Evolutionary conservation across 2,329 filamentous ascomycete species (phyloP).

Genomic region (Microascus cirrosus): DNA sequence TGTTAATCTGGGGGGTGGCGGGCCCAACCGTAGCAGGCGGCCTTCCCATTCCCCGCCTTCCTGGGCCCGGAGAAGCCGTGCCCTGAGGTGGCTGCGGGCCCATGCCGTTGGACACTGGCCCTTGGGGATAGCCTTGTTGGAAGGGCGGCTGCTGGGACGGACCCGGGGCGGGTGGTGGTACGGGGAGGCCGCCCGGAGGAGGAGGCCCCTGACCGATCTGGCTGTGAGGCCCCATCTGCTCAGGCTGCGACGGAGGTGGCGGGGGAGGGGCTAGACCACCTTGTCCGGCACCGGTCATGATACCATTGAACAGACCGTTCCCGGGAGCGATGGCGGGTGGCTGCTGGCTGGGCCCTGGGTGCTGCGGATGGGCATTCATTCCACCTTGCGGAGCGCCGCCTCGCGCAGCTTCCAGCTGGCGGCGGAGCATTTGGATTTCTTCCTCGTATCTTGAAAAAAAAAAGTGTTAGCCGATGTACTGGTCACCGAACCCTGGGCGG

Average conservation of each 20-base stretch:
- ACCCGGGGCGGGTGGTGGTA: conserved; percentile 45
- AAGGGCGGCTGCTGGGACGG: conserved; percentile 61
- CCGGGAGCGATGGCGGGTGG: conserved; percentile 85
- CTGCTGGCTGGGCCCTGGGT: conserved; percentile 70
- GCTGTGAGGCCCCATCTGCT: conserved; percentile 38
- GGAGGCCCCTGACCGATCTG: conserved; percentile 66
- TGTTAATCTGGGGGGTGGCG: conserved; percentile 86
- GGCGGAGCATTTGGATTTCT: conserved; percentile 73
- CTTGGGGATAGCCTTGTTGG: conserved; percentile 56
- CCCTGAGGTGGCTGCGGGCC: conserved; percentile 72
- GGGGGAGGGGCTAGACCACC: conserved; percentile 74
- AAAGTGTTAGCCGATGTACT: not conserved
- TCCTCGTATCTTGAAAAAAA: conserved; percentile 67
- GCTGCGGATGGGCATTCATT: conserved; percentile 60
- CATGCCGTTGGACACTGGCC: conserved; percentile 57
- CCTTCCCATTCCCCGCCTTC: conserved; percentile 59
- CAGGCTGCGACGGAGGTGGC: conserved; percentile 60
- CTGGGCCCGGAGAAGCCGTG: conserved; percentile 77
- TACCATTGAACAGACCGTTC: conserved; percentile 86
- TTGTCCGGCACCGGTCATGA: conserved; percentile 84
- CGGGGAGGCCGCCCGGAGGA: conserved; percentile 34
- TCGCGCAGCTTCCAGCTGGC: conserved; percentile 72
- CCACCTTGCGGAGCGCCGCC: conserved; percentile 44
- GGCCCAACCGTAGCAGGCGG: conserved; percentile 46
- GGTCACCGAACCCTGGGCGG: not conserved